Evolutionary conservation across 2,329 filamentous ascomycete species (phyloP), one percentile per base, ranked within the genome.

Genomic region (Neospermospora avenae): DNA sequence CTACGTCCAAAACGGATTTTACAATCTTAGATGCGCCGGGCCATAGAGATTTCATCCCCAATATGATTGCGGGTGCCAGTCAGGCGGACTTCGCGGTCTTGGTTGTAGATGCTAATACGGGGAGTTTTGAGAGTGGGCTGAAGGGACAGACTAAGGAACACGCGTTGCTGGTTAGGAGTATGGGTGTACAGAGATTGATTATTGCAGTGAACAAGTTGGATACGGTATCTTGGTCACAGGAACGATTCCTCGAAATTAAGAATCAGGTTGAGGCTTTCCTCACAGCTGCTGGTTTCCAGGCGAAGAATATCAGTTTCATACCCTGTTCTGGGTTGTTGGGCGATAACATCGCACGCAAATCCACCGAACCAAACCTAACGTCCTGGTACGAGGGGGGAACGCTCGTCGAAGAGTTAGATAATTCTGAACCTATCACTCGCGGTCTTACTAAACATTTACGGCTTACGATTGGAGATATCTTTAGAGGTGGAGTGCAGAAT

Each of bases 131-230:
- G 73, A 92, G 91, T 3, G 96, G 95, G 0, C 78, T 98, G 34
- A 93, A 90, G 71, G 95, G 95, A 0, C 95, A 99, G 73, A 99
- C 95, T 0, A 88, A 90, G 72, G 95, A 99, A 71, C 95, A 99
- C 72, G 91, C 95, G 5, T 77, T 98, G 16, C 82, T 99, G 0
- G 85, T 96, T 4, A 84, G 93, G 62, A 97, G 93, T 68, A 89
- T 98, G 78, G 95, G 95, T 0, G 88, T 99, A 1, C 89, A 93
- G 63, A 84, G 88, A 25, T 81, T 99, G 16, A 87, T 99, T 44
- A 89, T 99, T 28, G 93, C 91, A 1, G 85, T 99, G 63, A 99
- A 99, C 77, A 99, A 99, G 74, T 87, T 99, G 69, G 95, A 99
- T 73, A 88, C 87, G 16, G 86, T 93, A 6, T 78, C 80, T 5